These are phyloP conservation scores for Calonectria hawksworthii DNA, from an alignment of 2,329 filamentous ascomycete species.

Conservation along the genomic window DNA sequence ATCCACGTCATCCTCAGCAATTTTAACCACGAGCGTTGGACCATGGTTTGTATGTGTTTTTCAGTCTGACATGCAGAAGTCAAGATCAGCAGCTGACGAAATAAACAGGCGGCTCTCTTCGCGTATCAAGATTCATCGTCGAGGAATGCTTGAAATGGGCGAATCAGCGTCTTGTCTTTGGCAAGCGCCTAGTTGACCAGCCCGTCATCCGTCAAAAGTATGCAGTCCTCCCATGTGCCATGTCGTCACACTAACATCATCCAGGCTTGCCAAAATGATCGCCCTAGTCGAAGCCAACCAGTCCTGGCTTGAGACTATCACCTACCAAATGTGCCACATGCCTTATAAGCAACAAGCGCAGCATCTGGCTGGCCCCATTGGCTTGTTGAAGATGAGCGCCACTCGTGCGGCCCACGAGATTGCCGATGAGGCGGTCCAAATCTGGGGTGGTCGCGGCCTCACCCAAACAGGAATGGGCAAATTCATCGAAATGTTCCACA, in stretches of 20 bases:
- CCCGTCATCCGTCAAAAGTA: conserved; percentile 86
- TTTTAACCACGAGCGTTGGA: conserved; percentile 90
- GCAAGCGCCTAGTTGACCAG: conserved; percentile 85
- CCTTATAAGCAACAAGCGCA: conserved; percentile 81
- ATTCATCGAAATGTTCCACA: conserved; percentile 86
- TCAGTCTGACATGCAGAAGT: not conserved
- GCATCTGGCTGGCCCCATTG: conserved; percentile 84
- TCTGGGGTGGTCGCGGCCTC: conserved; percentile 85
- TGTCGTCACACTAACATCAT: conserved; percentile 17
- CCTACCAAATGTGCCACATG: conserved; percentile 92
- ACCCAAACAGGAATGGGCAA: conserved; percentile 88
- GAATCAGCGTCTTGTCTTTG: conserved; percentile 88
- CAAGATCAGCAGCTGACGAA: conserved; percentile 19
- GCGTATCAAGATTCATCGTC: conserved; percentile 76
- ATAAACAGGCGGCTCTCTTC: conserved; percentile 66
- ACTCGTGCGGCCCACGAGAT: conserved; percentile 86
- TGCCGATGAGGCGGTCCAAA: conserved; percentile 86
- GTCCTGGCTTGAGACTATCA: conserved; percentile 86
- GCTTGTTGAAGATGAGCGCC: conserved; percentile 82
- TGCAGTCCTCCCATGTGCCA: not conserved
- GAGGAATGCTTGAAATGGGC: conserved; percentile 92
- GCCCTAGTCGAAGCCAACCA: conserved; percentile 85
- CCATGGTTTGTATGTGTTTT: conserved; percentile 73
- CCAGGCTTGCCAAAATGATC: conserved; percentile 87
- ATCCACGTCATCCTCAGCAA: conserved; percentile 88